Conservation (phyloP, 2,329 filamentous ascomycete genomes). For the Hypoxylon sp. region DNA sequence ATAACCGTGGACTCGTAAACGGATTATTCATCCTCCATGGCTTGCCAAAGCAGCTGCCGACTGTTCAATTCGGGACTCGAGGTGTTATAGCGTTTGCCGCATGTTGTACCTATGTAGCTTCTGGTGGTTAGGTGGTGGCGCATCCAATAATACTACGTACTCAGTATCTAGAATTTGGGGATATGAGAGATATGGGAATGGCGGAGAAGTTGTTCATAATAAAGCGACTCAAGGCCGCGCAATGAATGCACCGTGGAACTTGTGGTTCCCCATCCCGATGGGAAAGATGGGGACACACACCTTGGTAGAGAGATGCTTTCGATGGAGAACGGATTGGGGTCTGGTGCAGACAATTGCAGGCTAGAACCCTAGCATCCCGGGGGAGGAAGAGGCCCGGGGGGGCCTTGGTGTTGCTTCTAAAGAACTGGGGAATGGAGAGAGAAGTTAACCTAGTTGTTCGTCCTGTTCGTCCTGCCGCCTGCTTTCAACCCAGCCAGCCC, state of each 20-base stretch:
- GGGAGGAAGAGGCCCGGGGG: not conserved
- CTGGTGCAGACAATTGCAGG: slow-evolving; percentile 24
- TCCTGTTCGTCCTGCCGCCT: no score
- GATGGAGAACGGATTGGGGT: slow-evolving; percentile 40
- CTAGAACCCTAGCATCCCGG: slow-evolving; percentile 5
- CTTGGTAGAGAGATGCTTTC: slow-evolving; percentile 39
- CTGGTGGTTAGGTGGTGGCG: slow-evolving; percentile 20
- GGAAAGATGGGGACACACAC: slow-evolving; percentile 31
- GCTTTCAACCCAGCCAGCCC: no score
- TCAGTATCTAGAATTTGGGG: slow-evolving; percentile 33
- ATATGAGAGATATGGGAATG: slow-evolving; percentile 34
- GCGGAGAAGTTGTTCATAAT: slow-evolving; percentile 42
- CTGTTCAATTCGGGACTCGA: slow-evolving; percentile 16
- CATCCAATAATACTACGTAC: slow-evolving; percentile 29
- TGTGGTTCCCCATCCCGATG: slow-evolving; percentile 40
- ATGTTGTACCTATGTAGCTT: slow-evolving; percentile 23
- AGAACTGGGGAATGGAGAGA: slow-evolving; percentile 3
- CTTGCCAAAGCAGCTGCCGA: slow-evolving; percentile 9
- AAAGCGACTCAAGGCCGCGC: slow-evolving; percentile 35
- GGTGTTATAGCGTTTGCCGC: slow-evolving; percentile 32
- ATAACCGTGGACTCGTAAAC: slow-evolving; percentile 15
- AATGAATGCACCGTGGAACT: slow-evolving; percentile 40
- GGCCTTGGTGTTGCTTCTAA: not conserved
- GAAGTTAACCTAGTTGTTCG: no score
- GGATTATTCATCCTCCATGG: slow-evolving; percentile 29